Conservation (phyloP, 306 rosid genomes). For the Leucaena leucocephala region DNA sequence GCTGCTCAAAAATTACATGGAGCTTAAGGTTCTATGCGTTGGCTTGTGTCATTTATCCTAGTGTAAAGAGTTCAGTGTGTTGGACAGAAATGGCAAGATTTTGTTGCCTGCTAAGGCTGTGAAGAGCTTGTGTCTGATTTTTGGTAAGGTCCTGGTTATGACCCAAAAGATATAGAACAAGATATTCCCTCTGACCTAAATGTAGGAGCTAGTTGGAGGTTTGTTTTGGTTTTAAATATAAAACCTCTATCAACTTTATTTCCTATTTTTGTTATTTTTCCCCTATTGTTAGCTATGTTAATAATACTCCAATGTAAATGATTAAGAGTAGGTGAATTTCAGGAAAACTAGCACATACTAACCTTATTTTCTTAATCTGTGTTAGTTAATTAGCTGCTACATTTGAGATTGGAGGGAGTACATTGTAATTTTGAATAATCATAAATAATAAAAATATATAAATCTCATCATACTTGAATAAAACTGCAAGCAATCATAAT, state of each 20-base stretch:
- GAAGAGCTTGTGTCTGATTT: not conserved
- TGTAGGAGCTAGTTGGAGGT: not conserved
- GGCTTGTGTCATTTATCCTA: conserved; percentile 9
- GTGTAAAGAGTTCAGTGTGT: conserved; percentile 6
- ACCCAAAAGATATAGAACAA: not conserved
- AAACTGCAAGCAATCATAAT: too few relatives aligned
- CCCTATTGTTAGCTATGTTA: not conserved
- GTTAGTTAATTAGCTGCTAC: not conserved
- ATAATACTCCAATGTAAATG: not conserved
- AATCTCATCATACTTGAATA: too few relatives aligned
- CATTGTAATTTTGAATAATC: not conserved
- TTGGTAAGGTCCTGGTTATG: not conserved
- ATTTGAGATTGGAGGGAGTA: not conserved
- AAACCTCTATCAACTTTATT: not conserved
- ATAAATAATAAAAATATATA: too few relatives aligned
- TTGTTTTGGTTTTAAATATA: not conserved
- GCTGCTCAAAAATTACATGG: not conserved
- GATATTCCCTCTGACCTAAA: not conserved
- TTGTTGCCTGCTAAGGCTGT: not conserved
- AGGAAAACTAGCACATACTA: not conserved
- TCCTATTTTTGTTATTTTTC: not conserved
- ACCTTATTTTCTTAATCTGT: not conserved
- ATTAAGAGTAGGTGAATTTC: not conserved
- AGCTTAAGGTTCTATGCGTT: not conserved
- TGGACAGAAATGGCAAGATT: conserved; percentile 7